phyloP scores from a whole-genome alignment of 129 eudicot genomes.

The Heracleum sosnowskyi region DNA sequence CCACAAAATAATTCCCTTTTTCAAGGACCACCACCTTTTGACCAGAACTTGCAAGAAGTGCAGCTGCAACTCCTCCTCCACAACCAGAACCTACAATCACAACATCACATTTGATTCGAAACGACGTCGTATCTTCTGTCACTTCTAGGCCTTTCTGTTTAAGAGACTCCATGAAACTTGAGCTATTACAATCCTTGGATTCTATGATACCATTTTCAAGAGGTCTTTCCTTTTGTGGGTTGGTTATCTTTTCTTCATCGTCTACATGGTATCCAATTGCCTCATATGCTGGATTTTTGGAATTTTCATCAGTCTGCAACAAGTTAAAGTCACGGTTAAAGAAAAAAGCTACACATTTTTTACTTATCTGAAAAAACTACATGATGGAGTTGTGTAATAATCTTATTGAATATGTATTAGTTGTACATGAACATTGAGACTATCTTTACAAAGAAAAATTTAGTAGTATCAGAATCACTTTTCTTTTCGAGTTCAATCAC shows the following conservation, averaged over 20 bases:
- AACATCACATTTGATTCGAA: neutral
- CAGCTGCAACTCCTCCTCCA: constrained; percentile 34
- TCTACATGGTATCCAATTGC: neutral
- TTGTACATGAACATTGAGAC: too few species aligned
- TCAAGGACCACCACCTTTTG: constrained; percentile 10
- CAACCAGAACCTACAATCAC: constrained; percentile 5
- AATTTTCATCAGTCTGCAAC: neutral
- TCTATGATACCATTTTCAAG: constrained; percentile 18
- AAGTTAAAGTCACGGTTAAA: too few species aligned
- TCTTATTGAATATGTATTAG: too few species aligned
- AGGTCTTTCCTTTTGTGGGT: too few species aligned
- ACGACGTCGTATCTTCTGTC: neutral
- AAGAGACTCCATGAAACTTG: constrained; percentile 17
- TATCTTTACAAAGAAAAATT: too few species aligned
- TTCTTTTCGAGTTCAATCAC: too few species aligned
- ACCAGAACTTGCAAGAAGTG: constrained; percentile 1
- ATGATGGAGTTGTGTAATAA: too few species aligned
- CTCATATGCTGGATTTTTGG: neutral
- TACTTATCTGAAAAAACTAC: too few species aligned
- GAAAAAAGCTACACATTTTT: too few species aligned
- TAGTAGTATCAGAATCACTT: too few species aligned
- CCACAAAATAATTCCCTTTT: neutral
- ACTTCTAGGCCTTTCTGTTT: too few species aligned
- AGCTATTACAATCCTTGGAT: constrained; percentile 26
- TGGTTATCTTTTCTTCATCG: neutral